Percentiles rank a stretch among this genome's conserved stretches.
Conservation (phyloP, 768 basidiomycete genomes). For the Coprinellus aureogranulatus region DNA sequence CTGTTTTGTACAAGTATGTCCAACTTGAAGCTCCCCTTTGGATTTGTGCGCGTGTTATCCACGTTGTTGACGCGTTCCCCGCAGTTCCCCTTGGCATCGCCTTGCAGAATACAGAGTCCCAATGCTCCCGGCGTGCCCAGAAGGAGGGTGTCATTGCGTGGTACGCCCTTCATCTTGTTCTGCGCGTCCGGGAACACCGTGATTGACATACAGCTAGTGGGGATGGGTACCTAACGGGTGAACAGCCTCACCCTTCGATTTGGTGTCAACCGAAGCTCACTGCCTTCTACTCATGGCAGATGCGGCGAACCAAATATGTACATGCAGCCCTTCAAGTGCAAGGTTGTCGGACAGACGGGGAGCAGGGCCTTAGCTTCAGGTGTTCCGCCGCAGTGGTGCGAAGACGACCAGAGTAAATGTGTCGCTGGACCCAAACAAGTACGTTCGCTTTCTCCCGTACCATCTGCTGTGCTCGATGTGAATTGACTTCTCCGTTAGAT, state of each 20-base stretch:
- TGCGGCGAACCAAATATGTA: constrained; percentile 49
- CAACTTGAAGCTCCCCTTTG: no score
- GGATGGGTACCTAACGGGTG: constrained; percentile 34
- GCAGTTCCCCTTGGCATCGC: constrained; percentile 43
- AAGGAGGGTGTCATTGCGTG: constrained; percentile 41
- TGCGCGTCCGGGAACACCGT: neutral
- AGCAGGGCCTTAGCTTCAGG: constrained; percentile 28
- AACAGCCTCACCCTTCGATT: constrained; percentile 18
- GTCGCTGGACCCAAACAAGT: constrained; percentile 40
- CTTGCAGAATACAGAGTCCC: constrained; percentile 42
- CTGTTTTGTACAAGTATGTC: constrained; percentile 37
- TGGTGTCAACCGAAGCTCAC: constrained; percentile 1
- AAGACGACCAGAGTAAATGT: constrained; percentile 32
- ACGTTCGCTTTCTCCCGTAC: neutral
- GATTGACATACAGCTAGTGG: constrained; percentile 29
- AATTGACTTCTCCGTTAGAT: no score
- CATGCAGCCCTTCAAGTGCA: constrained; percentile 40
- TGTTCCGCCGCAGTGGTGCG: constrained; percentile 40
- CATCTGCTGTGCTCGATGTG: no score
- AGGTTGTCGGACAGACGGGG: constrained; percentile 30
- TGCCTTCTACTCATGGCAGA: constrained; percentile 14
- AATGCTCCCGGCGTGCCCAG: constrained; percentile 42
- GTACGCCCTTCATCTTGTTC: constrained; percentile 22
- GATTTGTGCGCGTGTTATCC: no score
- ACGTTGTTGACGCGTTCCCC: neutral